Conservation (phyloP, 164 flowering plant species). For the Malania oleifera region DNA sequence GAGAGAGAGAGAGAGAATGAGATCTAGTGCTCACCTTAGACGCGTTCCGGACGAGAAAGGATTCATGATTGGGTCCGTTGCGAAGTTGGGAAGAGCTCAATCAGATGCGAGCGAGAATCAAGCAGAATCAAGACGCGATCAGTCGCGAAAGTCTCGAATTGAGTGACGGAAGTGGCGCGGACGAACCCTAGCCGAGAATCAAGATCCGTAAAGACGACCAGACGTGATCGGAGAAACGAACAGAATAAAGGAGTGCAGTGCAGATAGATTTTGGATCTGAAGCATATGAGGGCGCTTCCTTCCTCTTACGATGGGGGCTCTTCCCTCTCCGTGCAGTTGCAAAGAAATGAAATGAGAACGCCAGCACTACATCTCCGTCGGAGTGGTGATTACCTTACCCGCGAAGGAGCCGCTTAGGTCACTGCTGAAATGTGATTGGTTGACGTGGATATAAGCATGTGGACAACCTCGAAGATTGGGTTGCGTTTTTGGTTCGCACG, state of each 20-base stretch:
- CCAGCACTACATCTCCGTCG: not conserved
- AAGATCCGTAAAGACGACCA: slow-evolving; percentile 8
- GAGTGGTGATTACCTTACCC: not conserved
- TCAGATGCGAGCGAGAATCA: slow-evolving; percentile 22
- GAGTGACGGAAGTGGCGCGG: not conserved
- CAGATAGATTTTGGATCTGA: slow-evolving; percentile 20
- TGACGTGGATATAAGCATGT: not conserved
- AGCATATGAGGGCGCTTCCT: not conserved
- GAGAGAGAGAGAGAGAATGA: not conserved
- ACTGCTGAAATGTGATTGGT: not conserved
- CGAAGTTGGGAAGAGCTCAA: slow-evolving; percentile 22
- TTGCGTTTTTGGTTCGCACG: not conserved
- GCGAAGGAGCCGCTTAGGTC: not conserved
- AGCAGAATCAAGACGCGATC: slow-evolving; percentile 1
- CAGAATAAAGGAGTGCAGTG: not conserved
- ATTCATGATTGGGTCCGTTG: slow-evolving; percentile 71
- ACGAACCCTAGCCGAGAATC: slow-evolving; percentile 3
- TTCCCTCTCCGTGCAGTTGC: not conserved
- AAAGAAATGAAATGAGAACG: not conserved
- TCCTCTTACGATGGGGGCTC: slow-evolving; percentile 1
- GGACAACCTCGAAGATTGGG: too few relatives aligned
- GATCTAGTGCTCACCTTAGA: slow-evolving; percentile 48
- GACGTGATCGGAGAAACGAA: slow-evolving; percentile 9
- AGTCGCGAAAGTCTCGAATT: too few relatives aligned
- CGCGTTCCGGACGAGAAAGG: slow-evolving; percentile 98